Percentiles rank a stretch among this genome's conserved stretches.
phyloP scores from a whole-genome alignment of 257 asterid genomes.

The Penstemon newberryi region DNA sequence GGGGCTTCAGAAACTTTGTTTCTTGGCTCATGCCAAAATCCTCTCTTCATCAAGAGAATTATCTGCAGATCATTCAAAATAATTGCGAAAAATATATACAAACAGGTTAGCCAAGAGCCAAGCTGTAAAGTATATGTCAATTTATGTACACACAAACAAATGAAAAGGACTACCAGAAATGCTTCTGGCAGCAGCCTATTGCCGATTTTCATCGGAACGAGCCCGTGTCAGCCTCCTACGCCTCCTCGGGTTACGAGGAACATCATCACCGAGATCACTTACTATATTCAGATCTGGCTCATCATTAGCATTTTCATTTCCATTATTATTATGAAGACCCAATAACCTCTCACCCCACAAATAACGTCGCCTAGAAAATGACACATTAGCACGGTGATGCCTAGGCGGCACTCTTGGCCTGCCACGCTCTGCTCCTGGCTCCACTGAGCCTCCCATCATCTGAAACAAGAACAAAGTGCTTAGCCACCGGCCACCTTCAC shows the following conservation, averaged over 20 bases:
- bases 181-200: slow-evolving; percentile 17
- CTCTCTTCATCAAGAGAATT: slow-evolving; percentile 27
- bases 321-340: slow-evolving; percentile 51
- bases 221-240: slow-evolving; percentile 62
- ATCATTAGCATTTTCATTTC: slow-evolving; percentile 32
- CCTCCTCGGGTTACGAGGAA: slow-evolving; percentile 41
- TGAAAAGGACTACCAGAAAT: slow-evolving; percentile 18
- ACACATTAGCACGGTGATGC: slow-evolving; percentile 52
- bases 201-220: slow-evolving; percentile 44
- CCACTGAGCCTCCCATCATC: slow-evolving; percentile 67
- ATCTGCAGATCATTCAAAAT: slow-evolving; percentile 25
- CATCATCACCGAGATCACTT: slow-evolving; percentile 44
- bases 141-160: slow-evolving; percentile 6
- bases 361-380: slow-evolving; percentile 61
- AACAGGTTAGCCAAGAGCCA: slow-evolving; percentile 9
- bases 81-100: slow-evolving; percentile 4
- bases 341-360: slow-evolving; percentile 78
- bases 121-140: slow-evolving; percentile 18
- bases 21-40: slow-evolving; percentile 1
- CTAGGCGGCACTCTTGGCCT: slow-evolving; percentile 71
- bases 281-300: slow-evolving; percentile 34
- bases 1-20: slow-evolving; percentile 1
- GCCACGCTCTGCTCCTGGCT: slow-evolving; percentile 54
- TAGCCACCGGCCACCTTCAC: slow-evolving; percentile 59
- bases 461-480: slow-evolving; percentile 81